Base-by-base conservation (phyloP, 2,329 filamentous ascomycete genomes). In the Scorias spongiosa region DNA sequence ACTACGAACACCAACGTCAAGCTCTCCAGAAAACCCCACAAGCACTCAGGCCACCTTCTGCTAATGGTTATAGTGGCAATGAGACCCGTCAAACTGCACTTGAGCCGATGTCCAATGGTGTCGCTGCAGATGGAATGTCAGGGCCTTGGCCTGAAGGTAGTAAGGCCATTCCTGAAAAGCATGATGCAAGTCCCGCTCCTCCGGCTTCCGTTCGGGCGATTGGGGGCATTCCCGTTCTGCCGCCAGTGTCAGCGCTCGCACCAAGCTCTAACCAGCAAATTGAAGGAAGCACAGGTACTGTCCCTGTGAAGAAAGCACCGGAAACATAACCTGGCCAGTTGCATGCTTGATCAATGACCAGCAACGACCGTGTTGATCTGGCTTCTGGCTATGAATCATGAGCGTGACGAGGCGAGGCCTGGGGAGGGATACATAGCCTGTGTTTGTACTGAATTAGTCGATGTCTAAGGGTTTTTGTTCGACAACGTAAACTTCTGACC, bases 41-140 rank as follows among this genome's bases (percentile, higher is more conserved):
- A 28, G 32, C 42, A 5, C 41, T 52, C 44, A 49, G 49, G 17
- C 36, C 49, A 18, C 37, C 48, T 18, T 43, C 43, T 12, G 38
- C 47, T 17, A 48, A 53, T 43, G 47, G 48, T 20, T 18, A 45
- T 9, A 46, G 30, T 41, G 41, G 9, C 34, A 36, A 2, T 17
- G 30, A 44, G 26, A 48, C 45, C 20, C 47, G 40, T 7, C 45
- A 45, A 15, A 39, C 14, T n/a, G 32, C 32, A 4, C 45, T 45
- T 18, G 30, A 38, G 32, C 34, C 48, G 5, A 47, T 51, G 30
- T 46, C 47, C 4, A 51, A 46, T 28, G 52, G 46, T 8, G 49
- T 60, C 9, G 57, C 52, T 2, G 56, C 55, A 2, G 57, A 60
- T 41, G 57, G 57, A 9, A 60, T 60, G 57, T 51, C 50, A 14